Conservation (phyloP, 306 rosid genomes). For the Acacia acuminata region DNA sequence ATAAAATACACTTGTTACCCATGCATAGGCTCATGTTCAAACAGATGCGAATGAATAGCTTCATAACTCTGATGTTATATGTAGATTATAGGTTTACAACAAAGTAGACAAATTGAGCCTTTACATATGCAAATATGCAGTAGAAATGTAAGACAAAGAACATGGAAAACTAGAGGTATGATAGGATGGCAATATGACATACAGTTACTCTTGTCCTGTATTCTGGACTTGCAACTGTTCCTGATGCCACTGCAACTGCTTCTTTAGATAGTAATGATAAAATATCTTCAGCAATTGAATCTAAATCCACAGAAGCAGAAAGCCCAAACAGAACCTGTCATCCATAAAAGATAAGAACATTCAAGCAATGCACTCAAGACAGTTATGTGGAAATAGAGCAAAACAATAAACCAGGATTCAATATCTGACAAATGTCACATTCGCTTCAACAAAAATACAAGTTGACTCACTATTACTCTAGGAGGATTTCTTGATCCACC, state of each 20-base stretch:
- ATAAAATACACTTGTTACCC: background rate
- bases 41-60: background rate
- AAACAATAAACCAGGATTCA: background rate
- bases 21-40: background rate
- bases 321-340: conserved; percentile 86
- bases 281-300: conserved; percentile 66
- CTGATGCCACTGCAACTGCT: conserved; percentile 35
- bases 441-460: background rate
- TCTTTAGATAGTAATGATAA: conserved; percentile 56
- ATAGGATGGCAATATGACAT: conserved; percentile 25
- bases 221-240: conserved; percentile 77
- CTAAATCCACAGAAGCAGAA: conserved; percentile 59
- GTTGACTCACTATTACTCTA: conserved; percentile 74
- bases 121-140: background rate
- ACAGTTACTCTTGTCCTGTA: conserved; percentile 80
- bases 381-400: background rate
- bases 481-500: conserved; percentile 85
- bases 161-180: background rate
- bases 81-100: background rate
- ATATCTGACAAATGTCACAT: background rate
- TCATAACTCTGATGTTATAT: background rate
- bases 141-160: background rate
- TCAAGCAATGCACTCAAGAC: background rate
- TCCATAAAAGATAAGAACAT: conserved; percentile 7
- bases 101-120: background rate